Evolutionary conservation across 768 basidiomycete genomes (phyloP).

Genomic region (Podaxis pistillaris): DNA sequence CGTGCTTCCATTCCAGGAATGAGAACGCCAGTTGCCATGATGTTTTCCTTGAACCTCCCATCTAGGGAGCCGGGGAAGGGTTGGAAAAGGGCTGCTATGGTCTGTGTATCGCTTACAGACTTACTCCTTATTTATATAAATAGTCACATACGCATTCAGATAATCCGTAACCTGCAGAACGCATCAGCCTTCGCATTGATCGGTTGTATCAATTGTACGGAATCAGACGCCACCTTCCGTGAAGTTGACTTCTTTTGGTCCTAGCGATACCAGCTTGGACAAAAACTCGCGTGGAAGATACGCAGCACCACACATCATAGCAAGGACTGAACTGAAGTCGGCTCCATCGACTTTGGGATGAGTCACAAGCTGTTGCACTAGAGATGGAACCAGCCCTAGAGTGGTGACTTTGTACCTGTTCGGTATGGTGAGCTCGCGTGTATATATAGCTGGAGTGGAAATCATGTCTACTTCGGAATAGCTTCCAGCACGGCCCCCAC

Average conservation of each 20-base stretch:
- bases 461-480: conserved; percentile 52
- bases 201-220: too few species aligned
- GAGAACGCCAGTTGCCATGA: conserved; percentile 54
- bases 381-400: conserved; percentile 55
- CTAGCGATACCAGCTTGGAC: conserved; percentile 32
- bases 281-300: conserved; percentile 59
- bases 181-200: neutral
- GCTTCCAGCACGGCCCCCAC: conserved; percentile 44
- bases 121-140: neutral
- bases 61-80: conserved; percentile 43
- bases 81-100: conserved; percentile 45
- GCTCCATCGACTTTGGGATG: conserved; percentile 44
- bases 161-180: conserved; percentile 62
- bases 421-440: neutral
- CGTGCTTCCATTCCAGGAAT: conserved; percentile 62
- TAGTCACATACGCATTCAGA: conserved; percentile 55
- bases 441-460: neutral
- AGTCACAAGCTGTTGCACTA: conserved; percentile 61
- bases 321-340: conserved; percentile 51
- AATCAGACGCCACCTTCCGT: conserved; percentile 40
- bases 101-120: conserved; percentile 34
- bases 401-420: conserved; percentile 52
- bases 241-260: conserved; percentile 32
- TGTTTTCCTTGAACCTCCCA: conserved; percentile 35
- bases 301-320: conserved; percentile 55